Evolutionary conservation across 208 protist genomes (phyloP).

Genomic region (Naegleria fowleri): DNA sequence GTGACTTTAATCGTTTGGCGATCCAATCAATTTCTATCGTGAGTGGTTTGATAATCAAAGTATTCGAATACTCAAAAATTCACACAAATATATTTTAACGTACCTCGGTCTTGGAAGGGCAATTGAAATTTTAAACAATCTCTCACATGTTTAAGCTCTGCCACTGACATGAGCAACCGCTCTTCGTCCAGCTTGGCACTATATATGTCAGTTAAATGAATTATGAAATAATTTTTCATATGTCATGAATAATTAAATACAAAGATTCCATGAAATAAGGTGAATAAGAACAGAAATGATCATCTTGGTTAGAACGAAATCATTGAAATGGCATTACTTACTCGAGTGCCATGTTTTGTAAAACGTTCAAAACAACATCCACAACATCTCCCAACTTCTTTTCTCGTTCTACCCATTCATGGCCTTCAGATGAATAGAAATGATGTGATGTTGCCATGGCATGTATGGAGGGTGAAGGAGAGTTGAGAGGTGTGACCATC

Average conservation of each 20-base stretch:
- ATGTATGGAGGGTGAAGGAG: background rate
- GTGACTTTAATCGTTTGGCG: background rate
- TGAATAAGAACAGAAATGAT: no score
- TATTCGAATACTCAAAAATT: no score
- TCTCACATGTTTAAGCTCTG: slow-evolving; percentile 65
- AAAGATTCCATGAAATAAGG: background rate
- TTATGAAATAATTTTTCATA: no score
- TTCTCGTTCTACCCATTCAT: background rate
- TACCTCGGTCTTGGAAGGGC: slow-evolving; percentile 29
- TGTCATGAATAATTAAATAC: background rate
- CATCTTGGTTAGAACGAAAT: no score
- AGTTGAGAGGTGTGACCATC: background rate
- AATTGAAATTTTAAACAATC: slow-evolving; percentile 53
- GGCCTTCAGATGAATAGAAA: background rate
- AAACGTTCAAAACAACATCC: background rate
- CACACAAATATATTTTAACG: no score
- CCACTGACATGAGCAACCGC: slow-evolving; percentile 53
- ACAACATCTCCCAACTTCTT: background rate
- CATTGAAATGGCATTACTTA: no score
- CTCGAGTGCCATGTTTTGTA: background rate
- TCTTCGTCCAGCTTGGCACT: slow-evolving; percentile 29
- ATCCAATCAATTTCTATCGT: background rate
- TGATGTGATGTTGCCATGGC: background rate
- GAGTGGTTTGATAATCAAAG: no score
- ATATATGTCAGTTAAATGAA: background rate